phyloP scores from a whole-genome alignment of 345 rosid species.

The Lumnitzera littorea region DNA sequence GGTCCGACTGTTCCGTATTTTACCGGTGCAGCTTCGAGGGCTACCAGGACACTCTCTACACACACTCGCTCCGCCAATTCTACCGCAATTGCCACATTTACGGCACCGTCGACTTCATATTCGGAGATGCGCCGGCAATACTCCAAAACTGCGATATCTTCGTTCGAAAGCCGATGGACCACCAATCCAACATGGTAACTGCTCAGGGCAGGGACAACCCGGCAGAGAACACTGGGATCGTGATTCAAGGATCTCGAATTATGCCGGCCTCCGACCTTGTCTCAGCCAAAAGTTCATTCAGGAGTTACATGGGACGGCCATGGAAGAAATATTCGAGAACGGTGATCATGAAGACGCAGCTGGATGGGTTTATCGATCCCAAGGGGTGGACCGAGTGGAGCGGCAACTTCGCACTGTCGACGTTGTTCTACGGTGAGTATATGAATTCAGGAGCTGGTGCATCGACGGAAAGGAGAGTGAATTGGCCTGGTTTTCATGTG shows the following conservation, averaged over 20 bases:
- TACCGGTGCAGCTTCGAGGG: conserved; percentile 62
- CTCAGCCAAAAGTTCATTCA: conserved; percentile 22
- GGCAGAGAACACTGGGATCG: conserved; percentile 47
- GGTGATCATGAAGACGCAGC: conserved; percentile 27
- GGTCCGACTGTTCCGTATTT: conserved; percentile 49
- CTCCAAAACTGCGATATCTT: conserved; percentile 73
- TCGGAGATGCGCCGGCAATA: conserved; percentile 53
- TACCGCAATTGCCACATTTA: conserved; percentile 66
- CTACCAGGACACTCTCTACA: conserved; percentile 64
- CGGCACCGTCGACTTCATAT: conserved; percentile 73
- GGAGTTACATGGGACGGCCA: conserved; percentile 31
- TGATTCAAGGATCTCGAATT: conserved; percentile 41
- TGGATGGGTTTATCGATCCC: conserved; percentile 51
- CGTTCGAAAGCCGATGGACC: conserved; percentile 43
- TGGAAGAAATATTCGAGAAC: conserved; percentile 28
- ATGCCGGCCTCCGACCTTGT: conserved; percentile 33
- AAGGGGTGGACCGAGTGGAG: conserved; percentile 60
- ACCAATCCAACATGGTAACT: conserved; percentile 50
- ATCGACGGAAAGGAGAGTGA: conserved; percentile 24
- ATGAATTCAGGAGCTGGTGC: conserved; percentile 53
- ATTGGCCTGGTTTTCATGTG: conserved; percentile 68
- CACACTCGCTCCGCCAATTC: conserved; percentile 55
- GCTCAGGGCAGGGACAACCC: conserved; percentile 62
- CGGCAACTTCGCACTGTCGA: conserved; percentile 42
- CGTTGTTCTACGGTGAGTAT: conserved; percentile 57